phyloP scores from a whole-genome alignment of 257 asterid species.

The Haberlea rhodopensis region DNA sequence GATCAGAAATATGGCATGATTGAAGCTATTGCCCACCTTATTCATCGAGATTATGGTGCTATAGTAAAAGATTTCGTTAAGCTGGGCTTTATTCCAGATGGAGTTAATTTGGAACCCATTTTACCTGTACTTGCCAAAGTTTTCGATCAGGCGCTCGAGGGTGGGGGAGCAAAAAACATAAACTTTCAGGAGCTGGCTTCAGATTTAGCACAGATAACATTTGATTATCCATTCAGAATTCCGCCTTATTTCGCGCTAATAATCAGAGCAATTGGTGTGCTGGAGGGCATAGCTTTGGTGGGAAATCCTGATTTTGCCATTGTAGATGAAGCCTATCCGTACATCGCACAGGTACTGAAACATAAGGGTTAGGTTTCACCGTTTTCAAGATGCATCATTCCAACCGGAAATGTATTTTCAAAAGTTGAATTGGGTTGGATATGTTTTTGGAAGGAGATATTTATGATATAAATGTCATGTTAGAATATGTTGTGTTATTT shows the following conservation, averaged over 20 bases:
- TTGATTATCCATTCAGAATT: constrained; percentile 92
- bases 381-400: neutral
- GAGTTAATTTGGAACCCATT: constrained; percentile 91
- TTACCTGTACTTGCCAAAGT: constrained; percentile 98
- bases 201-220: constrained; percentile 97
- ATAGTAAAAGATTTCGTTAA: constrained; percentile 94
- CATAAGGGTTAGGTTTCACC: neutral
- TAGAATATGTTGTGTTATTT: neutral
- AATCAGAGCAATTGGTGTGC: constrained; percentile 96
- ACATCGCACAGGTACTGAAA: constrained; percentile 82
- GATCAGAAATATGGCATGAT: constrained; percentile 98
- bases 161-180: constrained; percentile 95
- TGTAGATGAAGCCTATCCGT: constrained; percentile 99
- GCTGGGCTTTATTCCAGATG: constrained; percentile 87
- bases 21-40: constrained; percentile 98
- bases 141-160: constrained; percentile 98
- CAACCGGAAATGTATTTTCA: neutral
- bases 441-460: neutral
- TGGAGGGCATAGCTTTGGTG: constrained; percentile 98
- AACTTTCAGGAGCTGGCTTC: constrained; percentile 98
- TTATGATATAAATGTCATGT: neutral
- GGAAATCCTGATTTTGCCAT: constrained; percentile 97
- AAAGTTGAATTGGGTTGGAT: neutral
- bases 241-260: constrained; percentile 99
- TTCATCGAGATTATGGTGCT: constrained; percentile 93